These are phyloP conservation scores for Phytophthora hibernalis DNA, from an alignment of 352 stramenopile species.

Conservation along the genomic window DNA sequence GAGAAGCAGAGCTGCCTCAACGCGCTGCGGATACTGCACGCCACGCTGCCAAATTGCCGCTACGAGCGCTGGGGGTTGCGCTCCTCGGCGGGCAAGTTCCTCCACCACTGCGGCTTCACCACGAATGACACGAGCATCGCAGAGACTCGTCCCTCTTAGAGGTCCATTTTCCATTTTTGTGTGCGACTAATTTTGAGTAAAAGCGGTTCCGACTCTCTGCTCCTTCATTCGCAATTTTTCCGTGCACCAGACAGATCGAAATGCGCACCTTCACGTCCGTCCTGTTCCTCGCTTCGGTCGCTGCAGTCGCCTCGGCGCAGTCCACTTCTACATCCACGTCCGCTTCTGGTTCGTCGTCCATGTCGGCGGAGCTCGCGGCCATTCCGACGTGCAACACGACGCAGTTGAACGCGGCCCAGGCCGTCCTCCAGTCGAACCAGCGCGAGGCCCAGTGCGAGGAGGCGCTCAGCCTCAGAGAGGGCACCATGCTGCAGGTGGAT, in stretches of 20 bases:
- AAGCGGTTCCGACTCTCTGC: conserved; percentile 17
- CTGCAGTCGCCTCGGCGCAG: conserved; percentile 23
- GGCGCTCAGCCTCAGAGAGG: conserved; percentile 27
- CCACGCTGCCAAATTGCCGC: conserved; percentile 54
- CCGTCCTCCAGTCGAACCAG: conserved; percentile 53
- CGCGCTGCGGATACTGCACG: conserved; percentile 54
- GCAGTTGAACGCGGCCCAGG: conserved; percentile 48
- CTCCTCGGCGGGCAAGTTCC: conserved; percentile 37
- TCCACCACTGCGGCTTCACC: conserved; percentile 53
- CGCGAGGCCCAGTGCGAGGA: conserved; percentile 63
- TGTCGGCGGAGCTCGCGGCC: conserved; percentile 43
- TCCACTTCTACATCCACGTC: conserved; percentile 18
- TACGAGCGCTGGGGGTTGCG: conserved; percentile 54
- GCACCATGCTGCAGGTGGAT: conserved; percentile 60
- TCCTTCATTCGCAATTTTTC: conserved; percentile 17
- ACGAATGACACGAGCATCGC: conserved; percentile 31
- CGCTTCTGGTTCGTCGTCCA: conserved; percentile 19
- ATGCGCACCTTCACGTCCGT: conserved; percentile 32
- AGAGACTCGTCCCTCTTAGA: neutral
- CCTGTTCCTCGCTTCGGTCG: conserved; percentile 29
- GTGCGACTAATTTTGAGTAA: neutral
- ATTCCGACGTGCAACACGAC: conserved; percentile 54
- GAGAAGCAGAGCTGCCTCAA: conserved; percentile 43
- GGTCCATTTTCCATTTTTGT: conserved; percentile 8
- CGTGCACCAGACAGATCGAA: conserved; percentile 2